Percentiles rank a stretch among this genome's conserved stretches.
These are phyloP conservation scores for Anthracocystis panici-leucophaei DNA, from an alignment of 1,284 basidiomycete species.

Conservation along the genomic window DNA sequence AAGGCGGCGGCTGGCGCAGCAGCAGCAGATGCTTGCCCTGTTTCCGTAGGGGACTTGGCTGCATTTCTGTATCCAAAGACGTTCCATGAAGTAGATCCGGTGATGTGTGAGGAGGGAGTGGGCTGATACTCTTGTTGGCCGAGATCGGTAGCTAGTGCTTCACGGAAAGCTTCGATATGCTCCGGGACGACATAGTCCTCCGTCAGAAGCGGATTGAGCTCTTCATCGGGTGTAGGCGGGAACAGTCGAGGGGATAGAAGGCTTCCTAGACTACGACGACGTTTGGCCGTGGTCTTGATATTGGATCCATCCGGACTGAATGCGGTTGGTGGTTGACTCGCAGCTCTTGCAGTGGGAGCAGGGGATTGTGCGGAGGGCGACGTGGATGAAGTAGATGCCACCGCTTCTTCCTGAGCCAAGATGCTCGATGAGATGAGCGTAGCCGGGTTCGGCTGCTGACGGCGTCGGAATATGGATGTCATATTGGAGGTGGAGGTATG, in stretches of 20 bases:
- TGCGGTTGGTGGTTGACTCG: conserved; percentile 1
- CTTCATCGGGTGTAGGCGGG: conserved; percentile 26
- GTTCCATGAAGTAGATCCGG: conserved; percentile 43
- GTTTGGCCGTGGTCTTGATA: conserved; percentile 23
- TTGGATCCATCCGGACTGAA: conserved; percentile 9
- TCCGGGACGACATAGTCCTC: conserved; percentile 48
- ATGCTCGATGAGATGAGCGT: conserved; percentile 17
- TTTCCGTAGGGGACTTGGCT: conserved; percentile 35
- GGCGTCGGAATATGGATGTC: conserved; percentile 46
- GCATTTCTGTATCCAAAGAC: conserved; percentile 41
- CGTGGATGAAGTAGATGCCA: conserved; percentile 7
- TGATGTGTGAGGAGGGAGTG: conserved; percentile 30
- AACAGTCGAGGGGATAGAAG: conserved; percentile 47
- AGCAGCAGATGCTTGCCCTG: conserved; percentile 9
- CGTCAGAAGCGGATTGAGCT: conserved; percentile 58
- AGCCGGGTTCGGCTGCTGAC: conserved; percentile 41
- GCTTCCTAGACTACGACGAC: conserved; percentile 39
- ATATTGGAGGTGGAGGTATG: conserved; percentile 7
- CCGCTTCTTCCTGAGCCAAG: conserved; percentile 8
- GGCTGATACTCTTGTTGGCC: conserved; percentile 59
- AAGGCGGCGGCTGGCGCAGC: conserved; percentile 13
- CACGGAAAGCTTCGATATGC: conserved; percentile 59
- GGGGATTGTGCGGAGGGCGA: conserved; percentile 6
- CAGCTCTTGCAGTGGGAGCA: not conserved
- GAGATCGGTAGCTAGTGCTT: conserved; percentile 56